A percentile compares a stretch with the other conserved stretches of the same genome.
phyloP scores from a whole-genome alignment of 345 rosid genomes.

The Corchorus olitorius region DNA sequence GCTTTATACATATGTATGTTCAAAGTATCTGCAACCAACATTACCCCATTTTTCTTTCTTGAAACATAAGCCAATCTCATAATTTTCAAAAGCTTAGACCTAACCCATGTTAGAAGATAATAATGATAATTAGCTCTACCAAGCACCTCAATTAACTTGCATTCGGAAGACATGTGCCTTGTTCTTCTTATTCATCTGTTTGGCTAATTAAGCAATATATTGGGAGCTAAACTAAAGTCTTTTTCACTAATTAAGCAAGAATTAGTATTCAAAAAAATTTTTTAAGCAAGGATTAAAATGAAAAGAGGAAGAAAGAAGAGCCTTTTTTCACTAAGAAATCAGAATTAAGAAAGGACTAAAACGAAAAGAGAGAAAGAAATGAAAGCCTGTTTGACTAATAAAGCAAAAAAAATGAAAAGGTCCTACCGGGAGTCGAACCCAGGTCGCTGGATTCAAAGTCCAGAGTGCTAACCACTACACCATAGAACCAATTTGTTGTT shows the following conservation, averaged over 20 bases:
- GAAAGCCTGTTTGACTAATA: too few relatives aligned
- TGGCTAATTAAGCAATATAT: not conserved
- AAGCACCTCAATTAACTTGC: not conserved
- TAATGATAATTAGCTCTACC: not conserved
- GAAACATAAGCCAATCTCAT: not conserved
- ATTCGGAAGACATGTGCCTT: not conserved
- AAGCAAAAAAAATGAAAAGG: conserved; percentile 30
- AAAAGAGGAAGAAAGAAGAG: too few relatives aligned
- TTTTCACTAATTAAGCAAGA: too few relatives aligned
- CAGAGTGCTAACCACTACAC: conserved; percentile 99
- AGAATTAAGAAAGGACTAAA: too few relatives aligned
- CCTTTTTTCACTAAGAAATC: too few relatives aligned
- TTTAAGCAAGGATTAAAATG: too few relatives aligned
- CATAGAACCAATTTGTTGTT: conserved; percentile 54
- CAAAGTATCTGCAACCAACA: not conserved
- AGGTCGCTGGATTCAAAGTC: conserved; percentile 99
- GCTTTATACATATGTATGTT: not conserved
- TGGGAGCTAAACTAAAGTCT: too few relatives aligned
- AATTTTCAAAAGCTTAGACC: not conserved
- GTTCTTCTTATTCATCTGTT: not conserved
- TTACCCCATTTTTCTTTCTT: not conserved
- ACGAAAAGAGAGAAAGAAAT: too few relatives aligned
- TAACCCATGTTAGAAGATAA: not conserved
- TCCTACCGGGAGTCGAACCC: conserved; percentile 99
- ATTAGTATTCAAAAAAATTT: too few relatives aligned